Evolutionary conservation across 225 moss, liverwort and hornwort species (phyloP).

Genomic region (Climacium dendroides): DNA sequence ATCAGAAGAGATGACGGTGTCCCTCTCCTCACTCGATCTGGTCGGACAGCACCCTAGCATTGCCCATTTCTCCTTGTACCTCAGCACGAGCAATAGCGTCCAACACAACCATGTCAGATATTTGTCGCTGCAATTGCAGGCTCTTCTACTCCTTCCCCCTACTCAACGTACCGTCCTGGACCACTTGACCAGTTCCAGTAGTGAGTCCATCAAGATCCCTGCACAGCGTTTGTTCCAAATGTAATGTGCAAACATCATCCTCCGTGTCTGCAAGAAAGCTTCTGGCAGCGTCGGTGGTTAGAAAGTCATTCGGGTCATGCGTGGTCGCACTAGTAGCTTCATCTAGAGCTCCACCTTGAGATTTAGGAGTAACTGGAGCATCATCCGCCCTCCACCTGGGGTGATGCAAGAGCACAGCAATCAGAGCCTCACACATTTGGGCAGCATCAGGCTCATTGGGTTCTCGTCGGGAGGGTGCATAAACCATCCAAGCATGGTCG

Average conservation of each 20-base stretch:
- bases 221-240: not conserved
- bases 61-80: not conserved
- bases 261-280: constrained; percentile 35
- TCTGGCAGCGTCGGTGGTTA: constrained; percentile 33
- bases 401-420: constrained; percentile 61
- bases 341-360: not conserved
- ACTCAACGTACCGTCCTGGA: not conserved
- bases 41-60: not conserved
- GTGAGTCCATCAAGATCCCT: not conserved
- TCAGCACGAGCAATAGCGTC: constrained; percentile 1
- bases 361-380: not conserved
- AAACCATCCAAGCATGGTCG: constrained; percentile 99
- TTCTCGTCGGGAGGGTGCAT: constrained; percentile 72
- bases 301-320: constrained; percentile 5
- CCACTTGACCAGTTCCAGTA: not conserved
- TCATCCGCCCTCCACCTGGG: constrained; percentile 13
- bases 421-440: constrained; percentile 93
- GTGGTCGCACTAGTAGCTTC: not conserved
- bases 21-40: not conserved
- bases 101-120: constrained; percentile 3
- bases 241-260: not conserved
- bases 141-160: not conserved
- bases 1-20: not conserved
- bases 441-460: constrained; percentile 67
- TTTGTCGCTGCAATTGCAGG: not conserved